These are phyloP conservation scores for Rhodotorula paludigena DNA, from an alignment of 768 basidiomycete genomes.

Conservation along the genomic window DNA sequence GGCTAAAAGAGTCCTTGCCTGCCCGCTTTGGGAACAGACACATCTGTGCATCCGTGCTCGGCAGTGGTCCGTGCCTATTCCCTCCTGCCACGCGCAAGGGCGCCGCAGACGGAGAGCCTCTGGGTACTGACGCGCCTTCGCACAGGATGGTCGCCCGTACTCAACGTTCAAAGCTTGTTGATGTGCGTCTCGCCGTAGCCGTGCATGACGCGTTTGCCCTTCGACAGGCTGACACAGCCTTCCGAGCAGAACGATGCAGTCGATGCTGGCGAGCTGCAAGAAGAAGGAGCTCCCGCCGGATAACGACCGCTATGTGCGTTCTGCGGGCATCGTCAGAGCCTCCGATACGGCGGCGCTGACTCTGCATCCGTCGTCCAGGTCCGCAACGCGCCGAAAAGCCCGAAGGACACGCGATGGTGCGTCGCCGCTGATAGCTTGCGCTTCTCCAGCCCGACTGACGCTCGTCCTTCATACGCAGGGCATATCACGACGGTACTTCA, in stretches of 20 bases:
- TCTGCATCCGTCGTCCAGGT: not conserved
- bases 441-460: too few species aligned
- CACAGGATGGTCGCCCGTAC: slow-evolving; percentile 82
- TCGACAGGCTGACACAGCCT: slow-evolving; percentile 48
- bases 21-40: too few species aligned
- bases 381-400: slow-evolving; percentile 23
- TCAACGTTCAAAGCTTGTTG: slow-evolving; percentile 51
- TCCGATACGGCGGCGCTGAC: not conserved
- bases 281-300: slow-evolving; percentile 67
- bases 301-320: slow-evolving; percentile 57
- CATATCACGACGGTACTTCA: slow-evolving; percentile 29
- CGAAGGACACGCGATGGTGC: slow-evolving; percentile 25
- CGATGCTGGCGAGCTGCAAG: slow-evolving; percentile 88
- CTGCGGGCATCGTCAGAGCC: too few species aligned
- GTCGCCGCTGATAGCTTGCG: not conserved
- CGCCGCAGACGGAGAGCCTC: too few species aligned
- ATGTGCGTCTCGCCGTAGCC: not conserved
- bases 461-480: slow-evolving; percentile 2
- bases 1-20: too few species aligned
- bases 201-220: not conserved
- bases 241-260: slow-evolving; percentile 64
- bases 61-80: slow-evolving; percentile 52
- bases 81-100: too few species aligned
- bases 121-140: not conserved
- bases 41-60: slow-evolving; percentile 87